Percentiles rank a stretch among this genome's conserved stretches.
Conservation (phyloP, 495 filamentous ascomycete species). For the Podospora anserina region DNA sequence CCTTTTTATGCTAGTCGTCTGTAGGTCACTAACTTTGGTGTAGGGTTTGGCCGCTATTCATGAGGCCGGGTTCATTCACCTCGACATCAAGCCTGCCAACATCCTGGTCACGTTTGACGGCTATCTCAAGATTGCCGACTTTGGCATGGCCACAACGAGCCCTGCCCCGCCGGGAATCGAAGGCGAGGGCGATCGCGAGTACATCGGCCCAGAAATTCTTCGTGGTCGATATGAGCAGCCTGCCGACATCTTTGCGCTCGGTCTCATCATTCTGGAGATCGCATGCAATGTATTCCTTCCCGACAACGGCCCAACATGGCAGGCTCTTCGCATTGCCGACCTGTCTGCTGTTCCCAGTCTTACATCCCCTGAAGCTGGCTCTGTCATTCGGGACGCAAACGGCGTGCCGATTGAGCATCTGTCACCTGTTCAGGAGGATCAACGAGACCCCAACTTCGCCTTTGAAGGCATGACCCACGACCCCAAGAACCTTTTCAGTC, state of each 20-base stretch:
- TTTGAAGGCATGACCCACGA: constrained; percentile 31
- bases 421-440: constrained; percentile 35
- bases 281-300: constrained; percentile 88
- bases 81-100: constrained; percentile 95
- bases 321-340: constrained; percentile 79
- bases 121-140: constrained; percentile 90
- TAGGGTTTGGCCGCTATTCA: constrained; percentile 89
- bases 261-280: constrained; percentile 89
- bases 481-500: constrained; percentile 46
- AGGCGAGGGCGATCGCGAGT: constrained; percentile 90
- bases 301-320: constrained; percentile 87
- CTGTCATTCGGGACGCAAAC: constrained; percentile 68
- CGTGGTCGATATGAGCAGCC: constrained; percentile 81
- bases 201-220: constrained; percentile 90
- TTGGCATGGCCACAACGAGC: constrained; percentile 83
- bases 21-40: constrained; percentile 32
- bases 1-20: not conserved
- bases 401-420: constrained; percentile 55
- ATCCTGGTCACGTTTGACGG: constrained; percentile 89
- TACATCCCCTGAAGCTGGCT: constrained; percentile 69
- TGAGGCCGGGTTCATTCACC: constrained; percentile 80
- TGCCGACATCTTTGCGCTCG: constrained; percentile 88
- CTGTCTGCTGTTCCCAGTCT: constrained; percentile 81
- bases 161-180: constrained; percentile 75
- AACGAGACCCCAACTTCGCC: constrained; percentile 31